Evolutionary conservation across 116 monocot genomes (phyloP).

Genomic region (Cymodocea nodosa): DNA sequence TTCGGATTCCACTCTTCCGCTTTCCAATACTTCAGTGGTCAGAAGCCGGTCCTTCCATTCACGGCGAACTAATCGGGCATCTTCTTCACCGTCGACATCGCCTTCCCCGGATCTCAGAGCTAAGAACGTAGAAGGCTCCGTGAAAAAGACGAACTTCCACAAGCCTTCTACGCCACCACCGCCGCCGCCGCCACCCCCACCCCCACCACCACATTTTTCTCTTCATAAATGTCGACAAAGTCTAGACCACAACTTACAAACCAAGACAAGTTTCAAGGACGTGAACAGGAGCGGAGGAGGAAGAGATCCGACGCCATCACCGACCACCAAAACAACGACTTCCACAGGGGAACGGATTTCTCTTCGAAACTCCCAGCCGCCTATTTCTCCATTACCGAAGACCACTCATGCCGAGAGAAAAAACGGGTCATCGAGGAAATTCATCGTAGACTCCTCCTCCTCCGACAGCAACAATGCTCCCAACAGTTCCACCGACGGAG

Average conservation of each 20-base stretch:
- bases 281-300: neutral
- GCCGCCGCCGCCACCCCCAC: constrained; percentile 29
- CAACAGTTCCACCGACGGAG: neutral
- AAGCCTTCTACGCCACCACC: constrained; percentile 11
- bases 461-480: neutral
- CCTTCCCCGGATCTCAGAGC: neutral
- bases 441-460: constrained; percentile 9
- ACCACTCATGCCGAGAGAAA: neutral
- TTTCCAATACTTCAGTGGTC: neutral
- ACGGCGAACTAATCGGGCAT: neutral
- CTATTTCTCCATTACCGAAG: neutral
- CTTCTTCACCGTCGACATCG: constrained; percentile 9
- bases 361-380: neutral
- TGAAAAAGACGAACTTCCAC: constrained; percentile 6
- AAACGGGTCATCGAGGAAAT: constrained; percentile 2
- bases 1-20: neutral
- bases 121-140: neutral
- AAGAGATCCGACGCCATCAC: neutral
- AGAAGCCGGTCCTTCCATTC: constrained; percentile 5
- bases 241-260: neutral
- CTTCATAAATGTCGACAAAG: neutral
- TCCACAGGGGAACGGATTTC: neutral
- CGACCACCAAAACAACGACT: neutral
- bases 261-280: neutral
- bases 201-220: constrained; percentile 8